Evolutionary conservation across 306 rosid species (phyloP), one percentile per base, ranked within the genome.

Genomic region (Abrus pulchellus): DNA sequence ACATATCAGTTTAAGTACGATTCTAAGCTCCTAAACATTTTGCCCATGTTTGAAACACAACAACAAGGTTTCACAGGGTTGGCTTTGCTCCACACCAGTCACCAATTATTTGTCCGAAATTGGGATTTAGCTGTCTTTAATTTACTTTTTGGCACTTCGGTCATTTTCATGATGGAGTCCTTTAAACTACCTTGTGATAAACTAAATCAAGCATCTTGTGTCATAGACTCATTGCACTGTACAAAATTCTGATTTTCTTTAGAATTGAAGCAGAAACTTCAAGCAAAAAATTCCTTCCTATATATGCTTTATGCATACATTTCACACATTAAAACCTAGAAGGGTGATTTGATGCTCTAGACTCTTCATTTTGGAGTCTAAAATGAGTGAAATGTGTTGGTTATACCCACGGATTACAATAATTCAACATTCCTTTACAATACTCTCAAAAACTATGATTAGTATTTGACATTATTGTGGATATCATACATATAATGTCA

Each of bases 161-260:
- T 73, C 77, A 79, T 79, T 61, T 36, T 64, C 78, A 11, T 83
- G 65, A 79, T 74, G 45, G 74, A 53, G 2, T 72, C 81, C 36
- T 30, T 52, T 33, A 38, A 72, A 52, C 41, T 29, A 83, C 64
- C 34, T 61, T 50, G 20, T 11, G 29, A 71, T 72, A 64, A 14
- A 72, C 36, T 52, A 4, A 72, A 55, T 30, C 45, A 33, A 72
- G 32, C 48, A 64, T 54, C 76, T 63, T 71, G 33, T 59, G 28
- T 64, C 14, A 3, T 63, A 56, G 49, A 30, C 9, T 54, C 76
- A 75, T 65, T 55, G 7, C 34, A 34, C 50, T 6, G 4, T 12
- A 27, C 4, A 6, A 6, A 55, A 30, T 38, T 56, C 7, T 49
- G 7, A 12, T 41, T 28, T 27, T 13, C 40, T 33, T 59, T 8